Evolutionary conservation across 495 filamentous ascomycete species (phyloP).

Genomic region (Neurospora discreta): DNA sequence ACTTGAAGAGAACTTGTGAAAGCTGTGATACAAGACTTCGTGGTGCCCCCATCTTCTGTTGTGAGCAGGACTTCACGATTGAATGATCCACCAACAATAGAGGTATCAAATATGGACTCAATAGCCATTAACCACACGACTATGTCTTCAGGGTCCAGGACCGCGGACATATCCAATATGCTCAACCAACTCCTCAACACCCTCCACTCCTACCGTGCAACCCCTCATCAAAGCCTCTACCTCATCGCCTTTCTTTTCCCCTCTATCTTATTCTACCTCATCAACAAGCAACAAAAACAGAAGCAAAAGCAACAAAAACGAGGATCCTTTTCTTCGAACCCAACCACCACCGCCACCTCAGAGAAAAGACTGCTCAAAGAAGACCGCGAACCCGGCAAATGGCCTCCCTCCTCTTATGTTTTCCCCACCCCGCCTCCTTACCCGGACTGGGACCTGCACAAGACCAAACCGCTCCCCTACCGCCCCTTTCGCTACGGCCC

Average conservation of each 20-base stretch:
- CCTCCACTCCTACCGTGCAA: neutral
- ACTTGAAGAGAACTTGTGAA: neutral
- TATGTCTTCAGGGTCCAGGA: neutral
- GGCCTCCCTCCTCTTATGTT: slow-evolving; percentile 59
- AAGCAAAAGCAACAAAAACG: neutral
- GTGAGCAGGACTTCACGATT: no score
- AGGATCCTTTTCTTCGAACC: neutral
- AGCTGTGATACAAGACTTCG: neutral
- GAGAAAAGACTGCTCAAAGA: neutral
- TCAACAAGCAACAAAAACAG: neutral
- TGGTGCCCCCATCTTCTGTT: neutral
- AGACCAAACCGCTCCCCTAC: slow-evolving; percentile 71
- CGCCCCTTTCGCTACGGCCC: slow-evolving; percentile 78
- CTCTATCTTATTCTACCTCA: neutral
- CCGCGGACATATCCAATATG: neutral
- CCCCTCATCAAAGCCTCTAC: neutral
- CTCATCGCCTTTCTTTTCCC: neutral
- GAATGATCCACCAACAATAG: no score
- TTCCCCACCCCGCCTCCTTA: slow-evolving; percentile 57
- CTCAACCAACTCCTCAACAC: neutral
- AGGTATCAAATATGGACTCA: neutral
- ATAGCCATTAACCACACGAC: neutral
- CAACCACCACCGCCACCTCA: neutral
- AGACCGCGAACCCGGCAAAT: slow-evolving; percentile 35
- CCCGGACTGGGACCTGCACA: slow-evolving; percentile 56